Evolutionary conservation across 139 green algal genomes (phyloP), one percentile per base, ranked within the genome.

Genomic region (Dunaliella sp.): DNA sequence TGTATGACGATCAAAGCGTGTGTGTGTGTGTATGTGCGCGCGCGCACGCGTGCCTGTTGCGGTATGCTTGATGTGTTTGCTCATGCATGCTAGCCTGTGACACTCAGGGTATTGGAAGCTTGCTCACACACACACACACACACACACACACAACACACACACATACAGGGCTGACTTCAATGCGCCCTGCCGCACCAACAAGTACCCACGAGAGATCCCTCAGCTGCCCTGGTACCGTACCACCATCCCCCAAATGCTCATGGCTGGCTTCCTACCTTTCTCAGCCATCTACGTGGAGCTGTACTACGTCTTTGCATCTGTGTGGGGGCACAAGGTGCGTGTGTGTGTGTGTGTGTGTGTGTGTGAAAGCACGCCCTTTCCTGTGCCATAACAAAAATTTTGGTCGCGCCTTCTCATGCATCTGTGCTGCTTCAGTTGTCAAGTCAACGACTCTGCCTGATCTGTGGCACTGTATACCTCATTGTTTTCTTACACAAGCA

Each of bases 201-300:
- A 98, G 92, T 98, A 96, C 89, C 93, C 96, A 0, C 90, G 95
- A 1, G 91, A 97, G 88, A 92, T 98, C n/a, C 96, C 96, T 0
- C 87, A 93, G 78, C 90, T 98, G 88, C 95, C 96, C 0, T 99
- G 96, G 96, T 99, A 98, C 93, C 91, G 96, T 24, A 87, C 88
- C 16, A 92, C 95, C 3, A 3, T 95, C 0, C 91, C 95, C 34
- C 96, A 99, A 92, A 98, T 98, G 95, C 28, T 95, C 28, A 98
- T 98, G 95, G 96, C 96, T 24, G 96, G 96, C 80, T 98, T 98
- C 91, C 91, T 99, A 84, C 96, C 96, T 38, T 99, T 99, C 93
- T 96, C 89, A 36, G 96, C 96, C 82, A 99, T 99, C 91, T 99
- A 99, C 93, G 97, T 99, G 38, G 96, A 99, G 95, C 94, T 99